phyloP scores from a whole-genome alignment of 306 rosid genomes.

The Vigna unguiculata region DNA sequence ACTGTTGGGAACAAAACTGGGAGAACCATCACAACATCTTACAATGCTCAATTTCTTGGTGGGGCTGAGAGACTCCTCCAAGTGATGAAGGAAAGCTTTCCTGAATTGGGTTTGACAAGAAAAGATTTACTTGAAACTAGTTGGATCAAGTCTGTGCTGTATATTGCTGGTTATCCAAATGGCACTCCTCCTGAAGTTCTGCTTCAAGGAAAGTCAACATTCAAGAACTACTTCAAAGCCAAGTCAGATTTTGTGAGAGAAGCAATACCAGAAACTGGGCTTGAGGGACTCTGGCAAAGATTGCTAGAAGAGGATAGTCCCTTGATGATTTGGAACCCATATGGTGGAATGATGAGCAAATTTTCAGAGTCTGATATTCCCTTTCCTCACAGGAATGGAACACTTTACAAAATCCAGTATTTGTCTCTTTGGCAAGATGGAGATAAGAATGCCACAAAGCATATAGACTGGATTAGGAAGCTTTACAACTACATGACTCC shows the following conservation, averaged over 20 bases:
- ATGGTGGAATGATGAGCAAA: conserved; percentile 76
- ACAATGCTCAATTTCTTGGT: conserved; percentile 74
- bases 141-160: conserved; percentile 81
- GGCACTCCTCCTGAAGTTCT: conserved; percentile 66
- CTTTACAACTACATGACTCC: conserved; percentile 78
- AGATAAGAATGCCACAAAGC: conserved; percentile 51
- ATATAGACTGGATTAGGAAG: conserved; percentile 76
- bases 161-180: conserved; percentile 70
- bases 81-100: conserved; percentile 61
- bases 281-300: conserved; percentile 80
- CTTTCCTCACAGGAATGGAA: conserved; percentile 83
- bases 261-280: conserved; percentile 65
- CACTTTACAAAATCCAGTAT: conserved; percentile 74
- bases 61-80: conserved; percentile 56
- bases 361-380: conserved; percentile 69
- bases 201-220: conserved; percentile 69
- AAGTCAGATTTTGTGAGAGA: conserved; percentile 77
- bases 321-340: conserved; percentile 68
- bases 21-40: conserved; percentile 66
- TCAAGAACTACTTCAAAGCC: conserved; percentile 83
- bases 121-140: conserved; percentile 69
- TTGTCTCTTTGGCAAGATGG: conserved; percentile 55
- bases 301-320: conserved; percentile 61
- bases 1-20: conserved; percentile 45
- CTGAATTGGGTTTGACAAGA: conserved; percentile 68